Base-by-base conservation (phyloP, 2,329 filamentous ascomycete genomes). In the Fusarium pseudocircinatum region DNA sequence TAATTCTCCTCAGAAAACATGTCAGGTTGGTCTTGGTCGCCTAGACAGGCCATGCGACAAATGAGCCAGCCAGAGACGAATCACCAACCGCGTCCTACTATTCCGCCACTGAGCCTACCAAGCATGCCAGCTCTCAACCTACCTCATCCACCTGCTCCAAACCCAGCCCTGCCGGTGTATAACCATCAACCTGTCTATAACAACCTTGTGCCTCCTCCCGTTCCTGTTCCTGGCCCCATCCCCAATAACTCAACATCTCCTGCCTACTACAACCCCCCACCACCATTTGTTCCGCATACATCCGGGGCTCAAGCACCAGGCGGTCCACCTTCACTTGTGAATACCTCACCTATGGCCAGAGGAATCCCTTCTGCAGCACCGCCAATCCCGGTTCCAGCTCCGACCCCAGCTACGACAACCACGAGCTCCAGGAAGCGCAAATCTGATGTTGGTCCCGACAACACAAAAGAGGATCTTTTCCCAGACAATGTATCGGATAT, bases 371-470 rank as follows among this genome's bases (percentile, higher is more conserved):
- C 50, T 47, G 44, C 28, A 30, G 64, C 37, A 26, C 43, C 30
- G 18, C 60, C 36, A 57, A 30, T 42, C 20, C 42, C 46, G 11
- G 37, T 6, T 14, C 62, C 65, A 20, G 24, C 24, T 9, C 34
- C 63, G 7, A 26, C 56, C 7, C 26, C 49, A 18, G 20, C 66
- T n/a, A 4, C 56, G 7, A 37, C 60, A 46, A 39, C 69, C 22
- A 63, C 58, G 13, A 44, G 60, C 20, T 65, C 66, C 14, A 75
- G 61, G 59, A 77, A 77, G 54, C 75, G 75, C 65, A 77, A 77
- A 40, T 76, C 75, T 28, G 75, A 76, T 56, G 67, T 43, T 32
- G 54, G 36, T 15, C 42, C 40, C 15, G 67, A 70, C 32, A 67
- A 57, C 18, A 44, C 46, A 11, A 47, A 63, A n/a, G 64, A 77